These are phyloP conservation scores for Schoenoplectus tabernaemontani DNA, from an alignment of 202 grass and related monocot genomes.

Conservation along the genomic window DNA sequence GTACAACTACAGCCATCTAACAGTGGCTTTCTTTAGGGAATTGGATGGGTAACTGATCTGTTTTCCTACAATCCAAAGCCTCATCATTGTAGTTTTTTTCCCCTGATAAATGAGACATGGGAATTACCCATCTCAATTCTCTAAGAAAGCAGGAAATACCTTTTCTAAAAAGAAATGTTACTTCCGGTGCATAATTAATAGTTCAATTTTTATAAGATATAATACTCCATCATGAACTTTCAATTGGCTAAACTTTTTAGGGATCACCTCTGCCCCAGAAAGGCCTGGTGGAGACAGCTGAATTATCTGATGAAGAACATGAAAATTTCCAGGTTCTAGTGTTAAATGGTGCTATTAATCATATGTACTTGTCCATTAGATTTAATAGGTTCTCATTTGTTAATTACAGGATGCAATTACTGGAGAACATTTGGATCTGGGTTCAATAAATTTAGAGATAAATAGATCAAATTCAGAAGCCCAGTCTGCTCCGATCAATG, in stretches of 20 bases:
- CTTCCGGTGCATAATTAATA: background rate
- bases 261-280: background rate
- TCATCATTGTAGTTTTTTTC: background rate
- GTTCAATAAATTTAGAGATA: conserved; percentile 10
- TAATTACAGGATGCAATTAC: conserved; percentile 14
- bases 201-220: background rate
- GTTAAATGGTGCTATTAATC: background rate
- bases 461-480: conserved; percentile 19
- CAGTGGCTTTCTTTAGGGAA: background rate
- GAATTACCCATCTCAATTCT: background rate
- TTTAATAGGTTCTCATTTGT: background rate
- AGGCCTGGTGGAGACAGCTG: background rate
- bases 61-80: background rate
- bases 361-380: background rate
- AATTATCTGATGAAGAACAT: conserved; percentile 7
- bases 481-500: background rate
- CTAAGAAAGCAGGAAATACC: background rate
- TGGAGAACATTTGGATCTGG: conserved; percentile 9
- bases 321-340: conserved; percentile 18
- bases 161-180: background rate
- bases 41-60: background rate
- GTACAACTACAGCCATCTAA: background rate
- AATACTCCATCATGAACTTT: background rate
- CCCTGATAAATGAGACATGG: background rate
- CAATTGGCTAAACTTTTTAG: background rate